Base-by-base conservation (phyloP, 2,329 filamentous ascomycete species). In the Pochonia chlamydosporia region DNA sequence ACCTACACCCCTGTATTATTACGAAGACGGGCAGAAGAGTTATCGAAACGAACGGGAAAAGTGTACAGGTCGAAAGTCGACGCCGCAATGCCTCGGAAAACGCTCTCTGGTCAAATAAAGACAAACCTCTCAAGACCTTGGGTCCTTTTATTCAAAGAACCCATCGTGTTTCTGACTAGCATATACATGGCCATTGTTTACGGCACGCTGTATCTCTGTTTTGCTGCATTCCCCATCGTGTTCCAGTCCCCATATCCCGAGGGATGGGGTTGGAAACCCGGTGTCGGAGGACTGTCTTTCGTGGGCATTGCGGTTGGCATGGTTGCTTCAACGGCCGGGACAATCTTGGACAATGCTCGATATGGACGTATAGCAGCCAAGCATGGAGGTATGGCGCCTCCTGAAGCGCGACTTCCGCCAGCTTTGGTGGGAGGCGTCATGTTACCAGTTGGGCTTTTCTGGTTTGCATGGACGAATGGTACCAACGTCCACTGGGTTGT, bases 231-330 rank as follows among this genome's bases (percentile, higher is more conserved):
- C 56, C 76, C 76, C 8, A 77, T 86, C 46, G 81, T 86, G 8
- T 87, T 79, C 62, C 79, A 84, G 53, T 52, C 48, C 9, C 48
- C 48, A 2, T 43, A 45, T 20, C 45, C 45, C 11, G 25, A 73
- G 46, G 61, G 66, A 8, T 71, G 78, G 13, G 78, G 78, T 47
- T 84, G 79, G 79, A 72, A 66, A 26, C 64, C 71, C n/a, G 79
- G 79, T 6, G 68, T 81, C 35, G 76, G 77, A 5, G 78, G 80
- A 16, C 69, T 85, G 11, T 68, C 84, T 2, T 85, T 88, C 58
- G 59, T 83, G 14, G 83, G 84, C 23, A 75, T 87, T 6, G 74
- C 76, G 2, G 72, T 85, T 6, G 83, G 84, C 47, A 82, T 86
- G 73, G 47, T 81, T 1, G 43, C 69, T n/a, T 79, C 78, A 2